These are phyloP conservation scores for Thalassiosira livingstoniorum DNA, from an alignment of 352 stramenopile genomes.

Conservation along the genomic window DNA sequence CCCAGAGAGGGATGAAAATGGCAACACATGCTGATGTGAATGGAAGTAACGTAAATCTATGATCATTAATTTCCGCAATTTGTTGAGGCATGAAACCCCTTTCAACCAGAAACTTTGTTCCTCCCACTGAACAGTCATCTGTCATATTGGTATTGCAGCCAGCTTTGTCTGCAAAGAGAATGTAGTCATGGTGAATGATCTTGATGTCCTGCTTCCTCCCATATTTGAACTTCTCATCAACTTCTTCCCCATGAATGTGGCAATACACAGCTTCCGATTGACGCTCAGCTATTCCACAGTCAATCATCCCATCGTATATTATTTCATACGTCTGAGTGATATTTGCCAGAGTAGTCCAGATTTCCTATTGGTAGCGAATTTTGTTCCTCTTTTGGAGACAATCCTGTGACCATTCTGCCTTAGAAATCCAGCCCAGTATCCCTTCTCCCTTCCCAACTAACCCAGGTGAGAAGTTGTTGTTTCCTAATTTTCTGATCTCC, in stretches of 20 bases:
- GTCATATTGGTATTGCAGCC: constrained; percentile 24
- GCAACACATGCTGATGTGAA: constrained; percentile 25
- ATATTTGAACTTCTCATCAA: constrained; percentile 13
- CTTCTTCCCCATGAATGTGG: background rate
- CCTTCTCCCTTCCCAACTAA: background rate
- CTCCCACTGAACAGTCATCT: constrained; percentile 24
- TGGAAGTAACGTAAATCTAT: constrained; percentile 27
- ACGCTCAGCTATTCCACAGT: background rate
- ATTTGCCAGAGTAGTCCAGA: background rate
- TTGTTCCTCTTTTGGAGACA: background rate
- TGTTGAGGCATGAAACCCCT: constrained; percentile 21
- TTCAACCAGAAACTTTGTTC: constrained; percentile 16
- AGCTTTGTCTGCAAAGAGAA: constrained; percentile 27
- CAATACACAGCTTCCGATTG: background rate
- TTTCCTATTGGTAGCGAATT: constrained; percentile 2
- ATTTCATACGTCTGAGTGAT: constrained; percentile 12
- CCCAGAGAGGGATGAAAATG: no score
- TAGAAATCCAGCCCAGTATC: background rate
- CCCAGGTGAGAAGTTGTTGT: no score
- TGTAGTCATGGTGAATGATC: constrained; percentile 26
- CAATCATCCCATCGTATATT: constrained; percentile 15
- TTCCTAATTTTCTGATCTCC: background rate
- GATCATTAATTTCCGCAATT: constrained; percentile 19
- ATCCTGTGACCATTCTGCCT: background rate
- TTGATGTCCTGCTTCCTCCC: constrained; percentile 4